A percentile compares a stretch with the other conserved stretches of the same genome.
phyloP scores from a whole-genome alignment of 1,284 basidiomycete species.

The Cutaneotrichosporon spelunceum region DNA sequence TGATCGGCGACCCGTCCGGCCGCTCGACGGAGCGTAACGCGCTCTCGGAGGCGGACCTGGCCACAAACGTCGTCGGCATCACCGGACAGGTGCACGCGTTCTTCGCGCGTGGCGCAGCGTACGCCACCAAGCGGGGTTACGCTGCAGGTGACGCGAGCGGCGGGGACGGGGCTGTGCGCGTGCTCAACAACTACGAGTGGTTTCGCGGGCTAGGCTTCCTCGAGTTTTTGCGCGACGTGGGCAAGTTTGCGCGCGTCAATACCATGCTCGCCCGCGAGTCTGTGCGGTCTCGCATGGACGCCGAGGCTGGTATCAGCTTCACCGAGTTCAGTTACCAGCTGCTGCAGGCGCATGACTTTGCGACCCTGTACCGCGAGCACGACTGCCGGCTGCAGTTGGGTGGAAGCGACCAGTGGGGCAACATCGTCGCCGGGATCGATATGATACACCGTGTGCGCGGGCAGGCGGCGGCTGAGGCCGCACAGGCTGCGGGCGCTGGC shows the following conservation, averaged over 20 bases:
- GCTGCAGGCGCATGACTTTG: constrained; percentile 94
- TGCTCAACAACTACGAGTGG: constrained; percentile 87
- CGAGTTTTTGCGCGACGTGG: constrained; percentile 79
- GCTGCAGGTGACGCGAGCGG: background rate
- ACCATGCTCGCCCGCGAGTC: constrained; percentile 75
- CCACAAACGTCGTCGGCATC: constrained; percentile 67
- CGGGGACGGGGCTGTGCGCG: constrained; percentile 43
- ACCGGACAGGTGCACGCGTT: constrained; percentile 66
- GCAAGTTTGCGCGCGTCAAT: constrained; percentile 76
- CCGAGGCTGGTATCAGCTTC: constrained; percentile 78
- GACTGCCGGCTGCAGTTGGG: constrained; percentile 86
- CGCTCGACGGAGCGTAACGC: constrained; percentile 75
- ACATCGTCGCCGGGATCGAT: constrained; percentile 88
- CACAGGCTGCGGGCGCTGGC: constrained; percentile 13
- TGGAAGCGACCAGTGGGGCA: constrained; percentile 98
- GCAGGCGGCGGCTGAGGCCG: constrained; percentile 30
- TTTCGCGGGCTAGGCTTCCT: constrained; percentile 68
- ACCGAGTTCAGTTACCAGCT: constrained; percentile 98
- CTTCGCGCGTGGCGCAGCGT: constrained; percentile 64
- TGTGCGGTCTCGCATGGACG: constrained; percentile 71
- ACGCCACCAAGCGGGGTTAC: constrained; percentile 55
- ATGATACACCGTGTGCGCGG: constrained; percentile 62
- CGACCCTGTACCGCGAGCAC: constrained; percentile 63
- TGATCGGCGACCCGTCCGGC: constrained; percentile 96
- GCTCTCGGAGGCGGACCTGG: constrained; percentile 61